Conservation (phyloP, 371 early-diverging fungal species). For the Rhizomucor pusillus region DNA sequence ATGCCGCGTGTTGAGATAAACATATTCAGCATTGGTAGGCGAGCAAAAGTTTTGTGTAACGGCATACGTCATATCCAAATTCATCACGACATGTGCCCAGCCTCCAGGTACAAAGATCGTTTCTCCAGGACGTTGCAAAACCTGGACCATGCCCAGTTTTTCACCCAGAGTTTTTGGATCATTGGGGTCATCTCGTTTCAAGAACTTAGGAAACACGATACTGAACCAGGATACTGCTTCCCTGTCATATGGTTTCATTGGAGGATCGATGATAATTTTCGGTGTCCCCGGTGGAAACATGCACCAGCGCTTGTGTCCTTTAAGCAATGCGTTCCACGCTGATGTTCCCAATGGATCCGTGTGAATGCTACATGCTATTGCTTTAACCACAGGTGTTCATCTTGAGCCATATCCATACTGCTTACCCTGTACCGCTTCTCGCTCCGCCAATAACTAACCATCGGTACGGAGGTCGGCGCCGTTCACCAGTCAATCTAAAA, state of each 20-base stretch:
- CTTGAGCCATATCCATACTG: slow-evolving; percentile 3
- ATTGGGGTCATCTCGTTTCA: slow-evolving; percentile 21
- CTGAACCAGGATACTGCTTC: slow-evolving; percentile 83
- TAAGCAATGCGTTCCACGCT: slow-evolving; percentile 65
- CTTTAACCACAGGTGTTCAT: not conserved
- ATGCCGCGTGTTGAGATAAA: slow-evolving; percentile 68
- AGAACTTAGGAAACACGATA: slow-evolving; percentile 63
- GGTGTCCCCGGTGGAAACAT: slow-evolving; percentile 69
- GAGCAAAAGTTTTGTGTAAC: slow-evolving; percentile 85
- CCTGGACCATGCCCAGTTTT: slow-evolving; percentile 69
- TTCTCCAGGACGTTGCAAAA: slow-evolving; percentile 76
- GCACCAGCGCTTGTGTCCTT: slow-evolving; percentile 73
- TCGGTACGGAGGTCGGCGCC: slow-evolving; percentile 62
- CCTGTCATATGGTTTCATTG: slow-evolving; percentile 63
- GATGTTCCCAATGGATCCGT: slow-evolving; percentile 67
- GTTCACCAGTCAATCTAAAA: slow-evolving; percentile 62
- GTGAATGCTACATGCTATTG: slow-evolving; percentile 43
- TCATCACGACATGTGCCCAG: slow-evolving; percentile 85
- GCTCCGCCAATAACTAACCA: slow-evolving; percentile 70
- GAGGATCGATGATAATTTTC: slow-evolving; percentile 53
- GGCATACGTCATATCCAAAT: slow-evolving; percentile 73
- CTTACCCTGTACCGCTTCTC: slow-evolving; percentile 65
- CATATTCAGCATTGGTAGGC: slow-evolving; percentile 67
- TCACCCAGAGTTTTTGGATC: slow-evolving; percentile 46
- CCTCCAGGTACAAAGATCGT: slow-evolving; percentile 87